These are phyloP conservation scores for Sarocladium brachiariae DNA, from an alignment of 2,329 filamentous ascomycete genomes.

Conservation along the genomic window DNA sequence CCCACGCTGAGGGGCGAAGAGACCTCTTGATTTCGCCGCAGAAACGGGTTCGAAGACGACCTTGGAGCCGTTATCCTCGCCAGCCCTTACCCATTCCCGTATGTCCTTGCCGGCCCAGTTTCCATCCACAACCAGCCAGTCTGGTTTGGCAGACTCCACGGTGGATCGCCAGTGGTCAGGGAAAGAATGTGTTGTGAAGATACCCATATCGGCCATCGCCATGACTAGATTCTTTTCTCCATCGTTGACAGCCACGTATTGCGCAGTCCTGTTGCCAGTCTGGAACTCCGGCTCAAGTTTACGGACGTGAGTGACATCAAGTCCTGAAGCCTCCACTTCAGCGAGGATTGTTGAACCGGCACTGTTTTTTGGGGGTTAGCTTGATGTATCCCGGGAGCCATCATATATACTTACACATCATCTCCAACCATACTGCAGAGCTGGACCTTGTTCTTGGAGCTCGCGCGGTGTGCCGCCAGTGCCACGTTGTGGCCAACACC, in stretches of 20 bases:
- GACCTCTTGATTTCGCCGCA: conserved; percentile 63
- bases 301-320: conserved; percentile 59
- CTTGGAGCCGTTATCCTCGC: conserved; percentile 34
- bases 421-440: conserved; percentile 78
- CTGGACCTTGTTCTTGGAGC: conserved; percentile 54
- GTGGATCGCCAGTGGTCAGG: conserved; percentile 53
- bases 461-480: conserved; percentile 65
- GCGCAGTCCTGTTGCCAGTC: conserved; percentile 63
- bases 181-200: conserved; percentile 56
- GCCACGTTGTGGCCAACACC: conserved; percentile 93
- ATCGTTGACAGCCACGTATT: conserved; percentile 89
- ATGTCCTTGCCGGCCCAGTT: conserved; percentile 72
- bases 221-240: conserved; percentile 74
- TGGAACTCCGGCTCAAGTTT: conserved; percentile 41
- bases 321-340: conserved; percentile 55
- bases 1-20: conserved; percentile 48
- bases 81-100: conserved; percentile 58
- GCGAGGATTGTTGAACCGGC: conserved; percentile 68
- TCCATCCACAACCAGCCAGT: conserved; percentile 77
- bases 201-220: conserved; percentile 93
- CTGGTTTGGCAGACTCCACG: conserved; percentile 50
- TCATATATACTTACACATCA: conserved; percentile 52
- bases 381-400: neutral
- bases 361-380: conserved; percentile 26
- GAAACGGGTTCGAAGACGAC: conserved; percentile 89